phyloP scores from a whole-genome alignment of 2,329 filamentous ascomycete genomes.

The Aspergillus uvarum region DNA sequence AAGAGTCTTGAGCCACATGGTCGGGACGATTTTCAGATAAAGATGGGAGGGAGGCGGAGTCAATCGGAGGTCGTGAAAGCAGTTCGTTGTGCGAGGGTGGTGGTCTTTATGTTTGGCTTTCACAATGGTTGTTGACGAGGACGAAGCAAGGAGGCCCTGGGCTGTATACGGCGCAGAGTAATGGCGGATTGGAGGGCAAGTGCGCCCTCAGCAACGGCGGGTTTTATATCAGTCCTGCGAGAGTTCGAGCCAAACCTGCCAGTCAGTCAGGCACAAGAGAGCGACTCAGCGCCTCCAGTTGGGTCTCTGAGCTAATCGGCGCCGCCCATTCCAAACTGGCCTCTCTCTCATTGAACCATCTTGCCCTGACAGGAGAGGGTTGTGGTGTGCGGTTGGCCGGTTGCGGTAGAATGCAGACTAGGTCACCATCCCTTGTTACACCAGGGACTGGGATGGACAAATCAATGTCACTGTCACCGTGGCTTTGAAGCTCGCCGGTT shows the following conservation, averaged over 20 bases:
- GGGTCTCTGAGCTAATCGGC: not conserved
- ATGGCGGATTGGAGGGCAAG: not conserved
- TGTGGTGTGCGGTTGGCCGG: not conserved
- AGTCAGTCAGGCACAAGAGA: not conserved
- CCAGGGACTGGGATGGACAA: not conserved
- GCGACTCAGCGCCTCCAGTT: not conserved
- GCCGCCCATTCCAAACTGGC: not conserved
- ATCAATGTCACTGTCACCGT: not conserved
- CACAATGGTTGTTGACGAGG: not conserved
- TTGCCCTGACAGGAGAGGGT: no score
- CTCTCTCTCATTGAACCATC: no score
- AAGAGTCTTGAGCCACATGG: constrained; percentile 13
- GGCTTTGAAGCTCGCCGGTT: not conserved
- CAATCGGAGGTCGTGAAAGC: not conserved
- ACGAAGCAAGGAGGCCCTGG: not conserved
- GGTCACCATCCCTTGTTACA: not conserved
- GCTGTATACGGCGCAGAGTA: not conserved
- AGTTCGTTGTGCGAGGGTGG: not conserved
- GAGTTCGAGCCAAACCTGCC: not conserved
- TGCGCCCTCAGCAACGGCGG: not conserved
- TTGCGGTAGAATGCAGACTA: not conserved
- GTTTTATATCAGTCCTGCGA: not conserved
- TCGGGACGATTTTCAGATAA: not conserved
- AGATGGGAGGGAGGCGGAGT: not conserved
- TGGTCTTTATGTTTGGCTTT: not conserved